Evolutionary conservation across 192 early-diverging fungal genomes (phyloP), one percentile per base, ranked within the genome.

Genomic region (Glomus cerebriforme): DNA sequence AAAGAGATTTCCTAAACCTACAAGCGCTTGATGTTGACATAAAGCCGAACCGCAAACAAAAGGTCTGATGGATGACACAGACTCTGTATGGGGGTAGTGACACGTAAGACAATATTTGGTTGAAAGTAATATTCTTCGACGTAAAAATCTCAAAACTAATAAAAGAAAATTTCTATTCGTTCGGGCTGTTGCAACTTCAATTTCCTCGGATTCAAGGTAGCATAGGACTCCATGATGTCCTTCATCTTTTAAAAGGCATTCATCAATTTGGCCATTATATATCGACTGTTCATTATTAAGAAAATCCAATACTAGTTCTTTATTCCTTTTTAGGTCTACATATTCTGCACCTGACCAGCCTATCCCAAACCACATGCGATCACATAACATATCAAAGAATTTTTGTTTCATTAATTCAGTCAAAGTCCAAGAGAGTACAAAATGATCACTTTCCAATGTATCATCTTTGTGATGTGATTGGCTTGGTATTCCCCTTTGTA

Each of bases 1-100:
- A 58, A 87, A 84, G 15, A 83, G 80, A 32, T 85, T 81, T 22
- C 86, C 86, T 43, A 87, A 58, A 1, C 86, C 86, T 4, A 87
- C 75, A 24, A 81, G 72, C 58, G 86, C 60, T 74, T 87, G 86
- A 77, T 87, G 86, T 58, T 84, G 80, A 67, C 86, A 87, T 15
- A 87, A 79, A 17, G 80, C 43, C 1, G 81, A 43, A 2, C 66
- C 69, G 72, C 86, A 87, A n/a, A 87, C 86, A 77, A 87, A 87
- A 2, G 86, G 86, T 69, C 83, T 82, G 43, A 87, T 65, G 1
- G 81, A 69, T 65, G 85, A 81, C 15, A 87, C 34, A 65, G 76
- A 64, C 35, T 58, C 62, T 2, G 22, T 64, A 37, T 80, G 79
- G 24, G 69, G 60, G 63, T 71, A 71, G 59, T 87, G 86, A 73